Conservation (phyloP, 2,329 filamentous ascomycete species). For the Tolypocladium guangdongense region DNA sequence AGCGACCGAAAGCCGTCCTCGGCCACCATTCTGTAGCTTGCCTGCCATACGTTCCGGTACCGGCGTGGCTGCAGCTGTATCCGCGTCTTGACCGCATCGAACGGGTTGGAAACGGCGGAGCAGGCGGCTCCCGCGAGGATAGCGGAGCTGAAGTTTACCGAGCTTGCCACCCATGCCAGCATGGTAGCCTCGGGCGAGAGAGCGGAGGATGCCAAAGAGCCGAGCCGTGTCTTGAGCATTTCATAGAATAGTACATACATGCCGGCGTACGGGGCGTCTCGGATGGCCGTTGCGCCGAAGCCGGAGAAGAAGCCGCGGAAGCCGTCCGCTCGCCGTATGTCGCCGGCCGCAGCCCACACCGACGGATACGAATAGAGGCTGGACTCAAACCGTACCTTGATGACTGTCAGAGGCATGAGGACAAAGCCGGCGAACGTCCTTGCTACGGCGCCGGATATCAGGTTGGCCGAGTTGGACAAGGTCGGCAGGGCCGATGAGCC, state of each 20-base stretch:
- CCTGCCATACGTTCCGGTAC: slow-evolving; percentile 75
- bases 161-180: slow-evolving; percentile 31
- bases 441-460: slow-evolving; percentile 74
- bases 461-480: slow-evolving; percentile 73
- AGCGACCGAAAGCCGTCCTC: slow-evolving; percentile 74
- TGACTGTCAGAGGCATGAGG: slow-evolving; percentile 90
- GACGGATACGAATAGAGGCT: slow-evolving; percentile 76
- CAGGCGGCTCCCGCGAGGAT: slow-evolving; percentile 71
- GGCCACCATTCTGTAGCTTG: slow-evolving; percentile 63
- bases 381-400: slow-evolving; percentile 94
- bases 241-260: slow-evolving; percentile 94
- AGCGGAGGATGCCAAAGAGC: slow-evolving; percentile 9
- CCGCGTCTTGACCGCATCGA: slow-evolving; percentile 91
- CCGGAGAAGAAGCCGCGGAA: slow-evolving; percentile 81
- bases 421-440: slow-evolving; percentile 79
- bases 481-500: slow-evolving; percentile 66
- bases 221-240: slow-evolving; percentile 57
- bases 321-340: slow-evolving; percentile 66
- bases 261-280: slow-evolving; percentile 94
- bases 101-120: slow-evolving; percentile 87
- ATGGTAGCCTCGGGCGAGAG: slow-evolving; percentile 11
- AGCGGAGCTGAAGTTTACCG: slow-evolving; percentile 79
- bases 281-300: slow-evolving; percentile 83
- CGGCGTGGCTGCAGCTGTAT: slow-evolving; percentile 78
- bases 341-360: slow-evolving; percentile 57